phyloP scores from a whole-genome alignment of 139 green algal genomes.

The Limnomonas spitsbergensis region DNA sequence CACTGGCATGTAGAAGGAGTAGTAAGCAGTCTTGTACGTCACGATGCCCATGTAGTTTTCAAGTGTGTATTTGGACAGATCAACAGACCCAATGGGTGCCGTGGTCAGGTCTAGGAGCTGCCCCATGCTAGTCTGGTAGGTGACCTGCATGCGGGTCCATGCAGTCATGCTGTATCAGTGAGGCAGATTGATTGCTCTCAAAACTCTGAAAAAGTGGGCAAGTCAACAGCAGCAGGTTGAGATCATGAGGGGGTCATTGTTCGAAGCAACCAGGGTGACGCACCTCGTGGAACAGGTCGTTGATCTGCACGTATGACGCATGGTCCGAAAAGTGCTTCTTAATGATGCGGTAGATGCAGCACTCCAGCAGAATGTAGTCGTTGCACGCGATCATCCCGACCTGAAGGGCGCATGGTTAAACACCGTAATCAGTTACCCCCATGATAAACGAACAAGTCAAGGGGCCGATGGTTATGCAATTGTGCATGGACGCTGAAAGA shows the following conservation, averaged over 20 bases:
- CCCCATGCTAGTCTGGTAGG: slow-evolving; percentile 89
- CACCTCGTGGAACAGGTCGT: slow-evolving; percentile 8
- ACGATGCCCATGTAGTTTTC: slow-evolving; percentile 92
- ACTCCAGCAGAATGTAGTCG: slow-evolving; percentile 96
- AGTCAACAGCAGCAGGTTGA: no score
- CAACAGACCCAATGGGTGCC: slow-evolving; percentile 77
- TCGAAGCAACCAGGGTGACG: no score
- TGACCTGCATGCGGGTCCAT: no score
- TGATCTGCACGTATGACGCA: slow-evolving; percentile 25
- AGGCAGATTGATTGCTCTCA: no score
- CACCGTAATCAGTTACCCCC: no score
- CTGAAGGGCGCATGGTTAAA: no score
- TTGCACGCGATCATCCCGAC: slow-evolving; percentile 95
- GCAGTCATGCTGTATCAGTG: no score
- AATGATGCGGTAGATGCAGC: slow-evolving; percentile 90
- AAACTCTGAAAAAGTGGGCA: no score
- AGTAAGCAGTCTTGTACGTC: slow-evolving; percentile 93
- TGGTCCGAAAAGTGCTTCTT: slow-evolving; percentile 67
- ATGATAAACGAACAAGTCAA: no score
- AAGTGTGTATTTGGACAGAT: slow-evolving; percentile 84
- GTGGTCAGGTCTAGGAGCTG: slow-evolving; percentile 97
- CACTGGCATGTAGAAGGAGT: slow-evolving; percentile 95
- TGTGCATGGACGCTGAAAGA: no score
- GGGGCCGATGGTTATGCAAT: no score
- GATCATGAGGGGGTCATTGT: no score